Evolutionary conservation across 2,329 filamentous ascomycete genomes (phyloP).

Genomic region (Fusarium cicatricum): DNA sequence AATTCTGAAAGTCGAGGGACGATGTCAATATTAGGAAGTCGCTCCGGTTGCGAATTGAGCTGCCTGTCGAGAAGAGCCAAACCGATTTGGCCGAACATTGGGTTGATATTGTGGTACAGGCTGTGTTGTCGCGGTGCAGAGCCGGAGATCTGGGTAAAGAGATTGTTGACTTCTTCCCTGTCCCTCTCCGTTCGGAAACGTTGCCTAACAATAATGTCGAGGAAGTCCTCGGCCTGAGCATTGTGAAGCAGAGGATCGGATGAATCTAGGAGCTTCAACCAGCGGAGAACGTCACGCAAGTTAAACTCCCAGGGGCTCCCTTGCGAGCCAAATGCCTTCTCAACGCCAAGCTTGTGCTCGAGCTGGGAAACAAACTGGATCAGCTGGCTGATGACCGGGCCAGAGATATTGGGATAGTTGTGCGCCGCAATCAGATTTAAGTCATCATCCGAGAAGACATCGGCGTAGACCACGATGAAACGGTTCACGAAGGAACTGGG

Average conservation of each 20-base stretch:
- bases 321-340: conserved; percentile 66
- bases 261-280: conserved; percentile 72
- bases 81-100: conserved; percentile 78
- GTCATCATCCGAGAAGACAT: conserved; percentile 84
- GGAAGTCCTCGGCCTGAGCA: conserved; percentile 73
- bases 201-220: conserved; percentile 84
- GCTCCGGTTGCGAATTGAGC: conserved; percentile 58
- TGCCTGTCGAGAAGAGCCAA: conserved; percentile 75
- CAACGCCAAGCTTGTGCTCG: conserved; percentile 72
- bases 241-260: conserved; percentile 67
- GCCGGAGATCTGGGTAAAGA: conserved; percentile 74
- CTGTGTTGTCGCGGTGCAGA: conserved; percentile 63
- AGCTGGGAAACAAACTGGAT: conserved; percentile 85
- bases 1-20: conserved; percentile 72
- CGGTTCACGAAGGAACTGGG: conserved; percentile 97
- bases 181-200: conserved; percentile 82
- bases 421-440: conserved; percentile 81
- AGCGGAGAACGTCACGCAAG: conserved; percentile 86
- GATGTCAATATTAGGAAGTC: conserved; percentile 59
- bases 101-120: conserved; percentile 75
- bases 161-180: conserved; percentile 66
- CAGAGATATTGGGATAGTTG: conserved; percentile 72
- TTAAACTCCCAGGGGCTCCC: conserved; percentile 96
- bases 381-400: conserved; percentile 68
- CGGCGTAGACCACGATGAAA: conserved; percentile 97